Conservation (phyloP, 495 filamentous ascomycete species). For the Filosporella fistucella region DNA sequence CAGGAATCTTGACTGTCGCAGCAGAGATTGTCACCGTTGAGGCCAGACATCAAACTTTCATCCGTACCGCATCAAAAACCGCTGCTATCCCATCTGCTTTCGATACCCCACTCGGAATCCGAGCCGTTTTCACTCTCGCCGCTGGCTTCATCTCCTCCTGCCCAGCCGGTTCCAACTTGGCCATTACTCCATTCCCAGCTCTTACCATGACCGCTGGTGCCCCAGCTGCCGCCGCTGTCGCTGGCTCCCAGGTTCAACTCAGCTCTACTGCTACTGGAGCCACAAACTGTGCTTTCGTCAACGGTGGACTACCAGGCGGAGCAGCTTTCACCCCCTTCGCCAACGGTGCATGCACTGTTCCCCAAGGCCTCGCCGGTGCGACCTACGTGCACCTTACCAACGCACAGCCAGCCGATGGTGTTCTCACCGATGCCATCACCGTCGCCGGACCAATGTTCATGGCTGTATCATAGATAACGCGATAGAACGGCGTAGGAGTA, state of each 20-base stretch:
- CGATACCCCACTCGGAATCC: conserved; percentile 50
- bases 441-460: conserved; percentile 42
- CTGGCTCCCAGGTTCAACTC: conserved; percentile 3
- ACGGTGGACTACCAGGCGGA: conserved; percentile 31
- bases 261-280: conserved; percentile 31
- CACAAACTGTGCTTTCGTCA: conserved; percentile 19
- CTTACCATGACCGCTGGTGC: conserved; percentile 34
- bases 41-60: conserved; percentile 54
- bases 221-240: conserved; percentile 31
- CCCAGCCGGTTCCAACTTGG: conserved; percentile 49
- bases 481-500: no score
- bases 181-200: conserved; percentile 53
- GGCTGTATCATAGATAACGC: conserved; percentile 39
- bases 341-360: conserved; percentile 35
- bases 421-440: conserved; percentile 38
- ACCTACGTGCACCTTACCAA: conserved; percentile 41
- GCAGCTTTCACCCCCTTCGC: conserved; percentile 48
- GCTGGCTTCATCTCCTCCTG: conserved; percentile 54
- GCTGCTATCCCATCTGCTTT: conserved; percentile 51
- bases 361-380: conserved; percentile 37
- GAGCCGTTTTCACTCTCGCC: conserved; percentile 59
- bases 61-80: conserved; percentile 44
- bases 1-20: conserved; percentile 52
- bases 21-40: conserved; percentile 60
- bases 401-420: conserved; percentile 31